Base-by-base conservation (phyloP, 805 yeast species). In the Myxozyma udenii region DNA sequence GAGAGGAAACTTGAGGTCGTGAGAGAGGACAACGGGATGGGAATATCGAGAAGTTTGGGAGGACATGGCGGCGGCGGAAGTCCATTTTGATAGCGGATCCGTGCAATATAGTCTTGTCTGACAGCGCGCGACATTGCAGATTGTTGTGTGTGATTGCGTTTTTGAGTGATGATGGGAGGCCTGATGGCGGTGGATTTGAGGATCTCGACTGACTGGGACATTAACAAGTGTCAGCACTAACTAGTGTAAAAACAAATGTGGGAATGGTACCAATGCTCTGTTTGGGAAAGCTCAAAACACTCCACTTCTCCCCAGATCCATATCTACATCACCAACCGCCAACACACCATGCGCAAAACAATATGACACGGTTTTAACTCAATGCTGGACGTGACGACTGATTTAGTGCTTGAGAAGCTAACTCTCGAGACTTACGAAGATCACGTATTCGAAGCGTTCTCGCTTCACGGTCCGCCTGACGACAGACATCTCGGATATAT, bases 11-110 rank as follows among this genome's bases (percentile, higher is more conserved):
- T 71, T 2, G 85, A 69, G 0, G 83, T 73, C 30, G 76, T 75
- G 35, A 76, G 71, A 16, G 71, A 65, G 46, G 78, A 77, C 63
- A 74, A 61, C 68, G 72, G 66, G 66, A 66, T 63, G 25, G 68
- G 71, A 59, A 82, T 78, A 44, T 81, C 78, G 47, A 93, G 68
- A 50, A 90, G 76, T 66, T 85, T 87, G 26, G 98, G 97, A 41
- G 95, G 88, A 55, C 93, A 76, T 22, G 91, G 85, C 7, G 98
- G 98, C 1, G 96, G 90, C 4, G 98, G 98, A 22, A 93, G 74
- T 63, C 81, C 85, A 67, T 93, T 93, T 53, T 80, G 80, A 68
- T 89, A 91, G 64, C 95, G 78, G 48, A 85, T 79, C 61, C 85
- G 84, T 41, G 95, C 95, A 50, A 73, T 66, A 51, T 69, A 73